Conservation (phyloP, 148 eudicot genomes). For the Dianthus caryophyllus region DNA sequence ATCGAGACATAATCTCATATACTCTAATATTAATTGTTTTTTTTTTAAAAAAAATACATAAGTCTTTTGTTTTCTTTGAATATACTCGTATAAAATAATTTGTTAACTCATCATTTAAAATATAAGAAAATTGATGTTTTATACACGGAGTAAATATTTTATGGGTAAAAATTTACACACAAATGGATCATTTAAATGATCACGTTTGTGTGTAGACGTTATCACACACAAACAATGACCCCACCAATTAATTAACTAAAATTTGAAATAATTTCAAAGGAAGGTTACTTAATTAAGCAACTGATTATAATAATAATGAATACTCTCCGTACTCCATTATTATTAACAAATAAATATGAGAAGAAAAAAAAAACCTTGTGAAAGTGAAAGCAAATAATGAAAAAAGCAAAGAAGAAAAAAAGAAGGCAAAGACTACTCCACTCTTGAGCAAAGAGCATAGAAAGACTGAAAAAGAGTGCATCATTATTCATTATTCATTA, state of each 20-base stretch:
- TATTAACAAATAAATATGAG: not conserved
- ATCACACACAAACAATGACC: not conserved
- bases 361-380: constrained; percentile 14
- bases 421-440: constrained; percentile 11
- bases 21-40: too few species aligned
- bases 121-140: too few species aligned
- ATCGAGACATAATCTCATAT: too few species aligned
- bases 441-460: not conserved
- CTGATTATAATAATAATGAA: constrained; percentile 7
- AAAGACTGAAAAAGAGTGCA: constrained; percentile 10
- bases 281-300: constrained; percentile 15
- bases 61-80: too few species aligned
- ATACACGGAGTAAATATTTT: too few species aligned
- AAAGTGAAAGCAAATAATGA: constrained; percentile 19
- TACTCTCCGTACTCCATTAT: not conserved
- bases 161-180: too few species aligned
- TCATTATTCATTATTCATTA: too few species aligned
- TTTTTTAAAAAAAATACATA: too few species aligned
- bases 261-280: not conserved
- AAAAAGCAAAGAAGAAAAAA: too few species aligned
- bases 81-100: too few species aligned
- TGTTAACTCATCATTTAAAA: too few species aligned
- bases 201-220: not conserved
- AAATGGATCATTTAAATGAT: too few species aligned
- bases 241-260: not conserved